phyloP scores from a whole-genome alignment of 2,329 filamentous ascomycete species.

The Zymoseptoria tritici region DNA sequence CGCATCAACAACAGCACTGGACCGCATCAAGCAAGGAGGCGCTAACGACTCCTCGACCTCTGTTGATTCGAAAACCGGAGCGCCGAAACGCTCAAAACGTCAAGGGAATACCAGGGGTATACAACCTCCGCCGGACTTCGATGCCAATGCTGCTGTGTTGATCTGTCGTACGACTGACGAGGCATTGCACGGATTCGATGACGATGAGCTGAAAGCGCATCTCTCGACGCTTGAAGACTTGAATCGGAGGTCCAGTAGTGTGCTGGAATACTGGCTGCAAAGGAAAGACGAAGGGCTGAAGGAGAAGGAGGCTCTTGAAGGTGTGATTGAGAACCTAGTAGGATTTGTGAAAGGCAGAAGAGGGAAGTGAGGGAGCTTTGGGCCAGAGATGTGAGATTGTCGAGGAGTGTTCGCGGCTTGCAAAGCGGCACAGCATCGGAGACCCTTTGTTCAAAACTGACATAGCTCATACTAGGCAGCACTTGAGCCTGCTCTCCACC shows the following conservation, averaged over 20 bases:
- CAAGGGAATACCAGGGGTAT: conserved; percentile 48
- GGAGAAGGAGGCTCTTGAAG: conserved; percentile 89
- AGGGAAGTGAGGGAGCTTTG: conserved; percentile 8
- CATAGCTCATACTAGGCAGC: neutral
- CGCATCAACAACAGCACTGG: conserved; percentile 25
- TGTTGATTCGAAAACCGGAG: conserved; percentile 26
- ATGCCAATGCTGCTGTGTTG: conserved; percentile 69
- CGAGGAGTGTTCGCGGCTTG: neutral
- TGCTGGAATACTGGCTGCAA: conserved; percentile 83
- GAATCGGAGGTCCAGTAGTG: conserved; percentile 63
- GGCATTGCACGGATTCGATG: conserved; percentile 70
- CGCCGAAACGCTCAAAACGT: conserved; percentile 16
- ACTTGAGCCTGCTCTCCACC: neutral
- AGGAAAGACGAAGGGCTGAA: conserved; percentile 77
- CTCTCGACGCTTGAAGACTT: conserved; percentile 61
- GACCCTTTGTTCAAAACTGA: neutral
- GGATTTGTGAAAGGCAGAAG: conserved; percentile 60
- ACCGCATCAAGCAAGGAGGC: conserved; percentile 31
- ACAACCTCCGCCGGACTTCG: conserved; percentile 64
- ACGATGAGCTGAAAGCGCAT: conserved; percentile 67
- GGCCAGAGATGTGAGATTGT: neutral
- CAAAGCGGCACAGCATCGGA: neutral
- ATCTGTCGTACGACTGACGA: conserved; percentile 78
- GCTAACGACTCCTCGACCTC: conserved; percentile 27
- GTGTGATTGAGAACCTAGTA: conserved; percentile 92